These are phyloP conservation scores for Cercophora samala DNA, from an alignment of 495 filamentous ascomycete species.

Conservation along the genomic window DNA sequence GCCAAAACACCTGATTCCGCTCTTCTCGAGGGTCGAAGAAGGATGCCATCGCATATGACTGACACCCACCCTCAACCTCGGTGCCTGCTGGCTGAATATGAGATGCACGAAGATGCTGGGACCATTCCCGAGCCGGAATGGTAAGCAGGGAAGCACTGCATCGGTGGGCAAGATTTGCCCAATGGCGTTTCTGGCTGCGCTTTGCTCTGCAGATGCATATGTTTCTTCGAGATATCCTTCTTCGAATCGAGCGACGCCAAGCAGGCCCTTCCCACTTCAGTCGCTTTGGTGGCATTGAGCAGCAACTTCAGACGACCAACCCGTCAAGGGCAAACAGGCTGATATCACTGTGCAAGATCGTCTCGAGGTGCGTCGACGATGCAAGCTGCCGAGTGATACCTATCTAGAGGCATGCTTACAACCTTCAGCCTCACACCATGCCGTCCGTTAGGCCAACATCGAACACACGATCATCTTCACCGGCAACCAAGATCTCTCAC, in stretches of 20 bases:
- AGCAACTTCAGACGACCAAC: background rate
- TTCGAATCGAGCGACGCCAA: background rate
- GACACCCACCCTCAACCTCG: background rate
- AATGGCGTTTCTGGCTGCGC: background rate
- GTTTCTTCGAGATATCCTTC: background rate
- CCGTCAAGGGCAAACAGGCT: background rate
- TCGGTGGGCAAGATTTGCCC: background rate
- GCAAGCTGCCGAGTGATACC: background rate
- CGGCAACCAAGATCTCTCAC: constrained; percentile 1
- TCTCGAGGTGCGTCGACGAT: background rate
- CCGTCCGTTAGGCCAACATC: background rate
- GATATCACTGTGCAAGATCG: background rate
- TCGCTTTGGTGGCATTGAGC: background rate
- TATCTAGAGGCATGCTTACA: background rate
- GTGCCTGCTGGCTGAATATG: background rate
- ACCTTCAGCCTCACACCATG: background rate
- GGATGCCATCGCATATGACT: background rate
- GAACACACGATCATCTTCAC: background rate
- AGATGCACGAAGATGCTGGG: background rate
- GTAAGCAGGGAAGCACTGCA: background rate
- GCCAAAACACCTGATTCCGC: background rate
- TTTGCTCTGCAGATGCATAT: background rate
- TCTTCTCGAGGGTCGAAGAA: background rate
- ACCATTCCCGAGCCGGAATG: background rate
- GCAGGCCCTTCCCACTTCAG: background rate